A percentile compares a stretch with the other conserved stretches of the same genome.
Conservation (phyloP, 208 protist species). For the Leishmania tropica region DNA sequence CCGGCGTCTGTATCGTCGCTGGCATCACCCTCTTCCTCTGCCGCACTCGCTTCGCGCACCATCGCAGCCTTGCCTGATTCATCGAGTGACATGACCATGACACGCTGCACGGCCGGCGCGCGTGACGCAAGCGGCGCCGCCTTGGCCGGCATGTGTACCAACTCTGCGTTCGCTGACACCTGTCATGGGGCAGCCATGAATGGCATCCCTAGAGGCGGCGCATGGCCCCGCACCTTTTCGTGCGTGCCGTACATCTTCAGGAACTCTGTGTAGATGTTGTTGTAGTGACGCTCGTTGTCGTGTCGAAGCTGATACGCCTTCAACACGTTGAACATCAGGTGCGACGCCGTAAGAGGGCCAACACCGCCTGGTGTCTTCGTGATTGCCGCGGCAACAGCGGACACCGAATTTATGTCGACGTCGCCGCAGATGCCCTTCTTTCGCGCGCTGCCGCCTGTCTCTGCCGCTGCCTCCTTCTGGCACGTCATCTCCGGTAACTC, state of each 20-base stretch:
- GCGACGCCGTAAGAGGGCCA: constrained; percentile 96
- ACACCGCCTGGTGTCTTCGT: constrained; percentile 97
- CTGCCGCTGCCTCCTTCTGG: neutral
- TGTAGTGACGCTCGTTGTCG: constrained; percentile 39
- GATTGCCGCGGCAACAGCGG: constrained; percentile 67
- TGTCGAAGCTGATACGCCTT: constrained; percentile 56
- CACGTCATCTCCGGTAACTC: constrained; percentile 7
- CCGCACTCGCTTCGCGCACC: neutral
- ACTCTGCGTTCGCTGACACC: neutral
- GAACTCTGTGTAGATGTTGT: constrained; percentile 53
- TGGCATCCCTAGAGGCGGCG: neutral
- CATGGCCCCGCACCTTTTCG: constrained; percentile 20
- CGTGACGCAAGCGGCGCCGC: neutral
- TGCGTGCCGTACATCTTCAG: constrained; percentile 48
- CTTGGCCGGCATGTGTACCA: neutral
- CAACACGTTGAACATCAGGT: constrained; percentile 91
- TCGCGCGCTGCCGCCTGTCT: neutral
- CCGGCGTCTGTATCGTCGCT: constrained; percentile 41
- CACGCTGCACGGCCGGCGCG: neutral
- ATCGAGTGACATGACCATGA: neutral
- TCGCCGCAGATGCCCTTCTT: constrained; percentile 61
- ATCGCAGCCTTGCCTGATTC: neutral
- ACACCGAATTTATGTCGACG: constrained; percentile 82
- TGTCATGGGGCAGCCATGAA: neutral
- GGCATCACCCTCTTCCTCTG: neutral